Evolutionary conservation across 371 early-diverging fungal genomes (phyloP).

Genomic region (Rhizopus stolonifer): DNA sequence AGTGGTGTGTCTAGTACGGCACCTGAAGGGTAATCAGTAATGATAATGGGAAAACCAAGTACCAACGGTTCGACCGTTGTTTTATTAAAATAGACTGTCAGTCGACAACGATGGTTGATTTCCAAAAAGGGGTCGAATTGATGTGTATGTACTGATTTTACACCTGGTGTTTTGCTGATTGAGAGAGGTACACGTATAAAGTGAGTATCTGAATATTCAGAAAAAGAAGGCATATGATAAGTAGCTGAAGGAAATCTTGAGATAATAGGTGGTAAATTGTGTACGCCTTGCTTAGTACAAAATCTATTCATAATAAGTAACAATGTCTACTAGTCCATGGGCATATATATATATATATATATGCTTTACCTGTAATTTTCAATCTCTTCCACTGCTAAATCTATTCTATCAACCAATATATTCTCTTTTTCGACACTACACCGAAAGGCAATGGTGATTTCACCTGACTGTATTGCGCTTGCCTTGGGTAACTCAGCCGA

Average conservation of each 20-base stretch:
- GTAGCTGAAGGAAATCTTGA: slow-evolving; percentile 32
- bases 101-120: slow-evolving; percentile 33
- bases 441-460: slow-evolving; percentile 37
- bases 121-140: slow-evolving; percentile 46
- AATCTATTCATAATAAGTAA: slow-evolving; percentile 21
- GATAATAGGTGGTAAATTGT: slow-evolving; percentile 36
- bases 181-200: slow-evolving; percentile 41
- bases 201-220: slow-evolving; percentile 39
- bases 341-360: background rate
- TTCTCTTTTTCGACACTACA: slow-evolving; percentile 50
- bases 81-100: slow-evolving; percentile 37
- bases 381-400: slow-evolving; percentile 36
- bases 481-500: slow-evolving; percentile 47
- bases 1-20: slow-evolving; percentile 8
- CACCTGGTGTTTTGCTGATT: slow-evolving; percentile 15
- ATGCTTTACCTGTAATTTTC: slow-evolving; percentile 41
- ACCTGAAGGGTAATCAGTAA: slow-evolving; percentile 41
- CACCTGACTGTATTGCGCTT: slow-evolving; percentile 42
- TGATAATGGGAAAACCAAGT: slow-evolving; percentile 43
- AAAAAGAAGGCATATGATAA: slow-evolving; percentile 41
- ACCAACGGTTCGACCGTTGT: slow-evolving; percentile 22
- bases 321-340: too few species aligned
- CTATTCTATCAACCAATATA: slow-evolving; percentile 38
- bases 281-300: slow-evolving; percentile 38
- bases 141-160: slow-evolving; percentile 31